Conservation (phyloP, 306 rosid genomes). For the Cicer pinnatifidum region DNA sequence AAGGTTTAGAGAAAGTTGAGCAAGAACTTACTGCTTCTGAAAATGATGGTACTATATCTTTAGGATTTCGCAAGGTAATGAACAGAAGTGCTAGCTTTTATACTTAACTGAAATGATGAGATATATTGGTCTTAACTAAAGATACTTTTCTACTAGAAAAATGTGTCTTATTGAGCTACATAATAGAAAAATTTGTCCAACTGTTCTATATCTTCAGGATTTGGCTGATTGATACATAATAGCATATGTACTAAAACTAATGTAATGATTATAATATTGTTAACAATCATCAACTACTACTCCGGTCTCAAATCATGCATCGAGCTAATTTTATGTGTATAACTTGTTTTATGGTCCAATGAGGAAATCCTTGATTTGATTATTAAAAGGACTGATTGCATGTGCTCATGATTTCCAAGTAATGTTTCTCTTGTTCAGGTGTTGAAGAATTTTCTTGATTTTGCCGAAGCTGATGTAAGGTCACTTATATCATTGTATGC, state of each 20-base stretch:
- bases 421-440: constrained; percentile 63
- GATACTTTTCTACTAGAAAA: neutral
- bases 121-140: neutral
- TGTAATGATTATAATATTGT: constrained; percentile 2
- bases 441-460: constrained; percentile 82
- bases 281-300: neutral
- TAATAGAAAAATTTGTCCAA: too few relatives aligned
- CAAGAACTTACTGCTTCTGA: constrained; percentile 89
- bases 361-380: constrained; percentile 31
- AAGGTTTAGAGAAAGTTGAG: constrained; percentile 98
- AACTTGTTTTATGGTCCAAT: constrained; percentile 4
- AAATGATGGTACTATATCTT: constrained; percentile 81
- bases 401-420: constrained; percentile 6
- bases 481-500: constrained; percentile 87
- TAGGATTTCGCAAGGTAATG: constrained; percentile 83
- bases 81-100: constrained; percentile 25
- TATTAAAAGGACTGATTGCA: constrained; percentile 12
- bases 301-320: constrained; percentile 14
- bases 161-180: neutral
- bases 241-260: constrained; percentile 7
- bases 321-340: constrained; percentile 21
- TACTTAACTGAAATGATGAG: neutral
- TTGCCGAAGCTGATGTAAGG: constrained; percentile 99
- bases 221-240: neutral
- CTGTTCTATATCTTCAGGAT: too few relatives aligned